Evolutionary conservation across 441 rosid genomes (phyloP), one percentile per base, ranked within the genome.

Genomic region (Erodium trifolium): DNA sequence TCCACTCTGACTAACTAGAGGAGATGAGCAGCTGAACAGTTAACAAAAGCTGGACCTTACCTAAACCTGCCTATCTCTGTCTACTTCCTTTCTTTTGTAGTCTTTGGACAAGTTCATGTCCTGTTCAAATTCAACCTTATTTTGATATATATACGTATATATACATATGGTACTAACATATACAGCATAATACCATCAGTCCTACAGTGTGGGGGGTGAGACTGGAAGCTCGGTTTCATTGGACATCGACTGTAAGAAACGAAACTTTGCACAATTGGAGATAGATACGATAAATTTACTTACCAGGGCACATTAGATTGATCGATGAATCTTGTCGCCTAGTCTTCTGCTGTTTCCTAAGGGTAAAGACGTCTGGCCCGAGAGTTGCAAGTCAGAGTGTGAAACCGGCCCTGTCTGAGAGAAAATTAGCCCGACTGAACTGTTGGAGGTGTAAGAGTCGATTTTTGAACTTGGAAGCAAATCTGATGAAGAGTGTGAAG

Each of bases 41-140:
- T 23, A 23, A 23, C 27, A 23, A 23, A 23, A 23, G 27, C 27
- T 23, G 27, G 27, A 23, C 27, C 27, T 23, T 23, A 23, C 27
- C 27, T 23, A 23, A 23, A 23, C 27, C 27, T 23, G 27, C 27
- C 27, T 23, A 23, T 23, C 27, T 23, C 27, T 23, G 27, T 23
- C 27, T 23, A 23, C 27, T 23, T 23, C 57, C 14, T 12, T 49
- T 49, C 57, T 49, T 49, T n/a, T 49, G 17, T 49, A 49, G 57
- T 49, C n/a, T 49, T 47, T 47, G 57, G 57, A 49, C 57, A 49
- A 49, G 57, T 49, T 49, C 57, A 49, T 49, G 57, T 49, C 57
- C 12, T 4, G 16, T 11, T 13, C 57, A 49, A 49, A n/a, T 14
- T 49, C 3, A 49, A 11, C 13, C 14, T 49, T 39, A 39, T 39